Conservation (phyloP, 768 basidiomycete genomes). For the Imleria badia region DNA sequence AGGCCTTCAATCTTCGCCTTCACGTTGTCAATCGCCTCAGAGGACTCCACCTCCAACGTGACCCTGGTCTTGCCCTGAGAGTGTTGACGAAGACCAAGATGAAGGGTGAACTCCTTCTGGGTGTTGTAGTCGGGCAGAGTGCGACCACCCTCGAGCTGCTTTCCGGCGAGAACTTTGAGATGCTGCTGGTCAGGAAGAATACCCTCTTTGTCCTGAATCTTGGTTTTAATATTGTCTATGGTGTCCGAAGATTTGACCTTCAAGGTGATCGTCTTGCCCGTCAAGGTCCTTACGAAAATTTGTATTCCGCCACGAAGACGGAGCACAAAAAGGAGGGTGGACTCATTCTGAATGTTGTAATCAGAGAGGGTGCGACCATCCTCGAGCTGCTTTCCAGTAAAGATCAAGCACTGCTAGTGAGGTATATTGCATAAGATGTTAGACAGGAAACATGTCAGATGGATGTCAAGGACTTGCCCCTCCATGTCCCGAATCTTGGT, state of each 20-base stretch:
- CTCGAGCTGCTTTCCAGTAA: constrained; percentile 93
- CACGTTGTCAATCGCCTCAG: constrained; percentile 75
- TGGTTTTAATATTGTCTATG: constrained; percentile 85
- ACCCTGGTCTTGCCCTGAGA: constrained; percentile 75
- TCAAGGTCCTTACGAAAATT: constrained; percentile 79
- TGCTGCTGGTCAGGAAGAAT: constrained; percentile 89
- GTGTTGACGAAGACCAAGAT: constrained; percentile 59
- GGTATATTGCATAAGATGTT: constrained; percentile 47
- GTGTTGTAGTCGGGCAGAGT: constrained; percentile 91
- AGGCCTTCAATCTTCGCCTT: too few species aligned
- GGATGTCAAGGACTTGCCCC: constrained; percentile 27
- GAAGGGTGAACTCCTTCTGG: constrained; percentile 83
- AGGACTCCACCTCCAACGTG: constrained; percentile 72
- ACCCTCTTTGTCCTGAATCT: constrained; percentile 94
- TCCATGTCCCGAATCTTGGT: constrained; percentile 74
- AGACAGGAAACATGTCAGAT: neutral
- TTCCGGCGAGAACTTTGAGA: constrained; percentile 93
- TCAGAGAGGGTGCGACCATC: constrained; percentile 89
- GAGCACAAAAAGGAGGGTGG: constrained; percentile 82
- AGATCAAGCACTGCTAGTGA: constrained; percentile 94
- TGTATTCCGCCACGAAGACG: constrained; percentile 90
- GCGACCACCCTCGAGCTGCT: constrained; percentile 89
- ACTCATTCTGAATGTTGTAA: constrained; percentile 96
- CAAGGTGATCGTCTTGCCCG: constrained; percentile 88
- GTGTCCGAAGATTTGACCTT: constrained; percentile 87